Percentiles rank a stretch among this genome's conserved stretches.
Evolutionary conservation across 23 red algal genomes (phyloP).

Genomic region (Agarophyton chilense): DNA sequence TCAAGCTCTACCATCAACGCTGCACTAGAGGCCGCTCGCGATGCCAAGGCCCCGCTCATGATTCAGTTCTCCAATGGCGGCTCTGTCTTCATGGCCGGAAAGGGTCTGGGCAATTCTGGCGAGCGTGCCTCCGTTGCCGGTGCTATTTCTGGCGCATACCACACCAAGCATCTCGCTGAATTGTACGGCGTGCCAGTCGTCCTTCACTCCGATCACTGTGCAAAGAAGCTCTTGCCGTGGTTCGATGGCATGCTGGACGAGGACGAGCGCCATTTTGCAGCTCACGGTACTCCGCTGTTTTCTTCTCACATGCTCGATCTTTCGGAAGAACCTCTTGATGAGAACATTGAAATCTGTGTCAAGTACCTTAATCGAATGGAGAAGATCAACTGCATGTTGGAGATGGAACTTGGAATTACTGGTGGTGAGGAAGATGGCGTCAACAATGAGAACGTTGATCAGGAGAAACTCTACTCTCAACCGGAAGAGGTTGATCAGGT

Average conservation of each 20-base stretch:
- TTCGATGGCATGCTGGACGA: constrained; percentile 82
- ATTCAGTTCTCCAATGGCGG: constrained; percentile 81
- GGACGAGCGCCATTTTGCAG: constrained; percentile 75
- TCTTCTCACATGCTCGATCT: constrained; percentile 81
- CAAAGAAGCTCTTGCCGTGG: constrained; percentile 85
- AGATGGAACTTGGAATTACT: constrained; percentile 86
- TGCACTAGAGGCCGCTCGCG: constrained; percentile 68
- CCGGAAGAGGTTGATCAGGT: constrained; percentile 77
- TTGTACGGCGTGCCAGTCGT: constrained; percentile 75
- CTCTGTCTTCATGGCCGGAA: constrained; percentile 64
- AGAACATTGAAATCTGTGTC: constrained; percentile 78
- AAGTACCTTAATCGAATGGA: constrained; percentile 69
- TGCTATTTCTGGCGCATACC: constrained; percentile 63
- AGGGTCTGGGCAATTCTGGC: constrained; percentile 58
- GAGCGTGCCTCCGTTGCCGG: constrained; percentile 60
- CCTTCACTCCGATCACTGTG: constrained; percentile 80
- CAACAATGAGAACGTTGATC: constrained; percentile 70
- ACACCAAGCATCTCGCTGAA: constrained; percentile 57
- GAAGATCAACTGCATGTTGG: constrained; percentile 79
- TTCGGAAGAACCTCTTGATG: constrained; percentile 76
- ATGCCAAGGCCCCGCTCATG: constrained; percentile 77
- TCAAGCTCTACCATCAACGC: constrained; percentile 75
- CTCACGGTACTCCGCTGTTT: constrained; percentile 73
- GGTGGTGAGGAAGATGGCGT: constrained; percentile 83
- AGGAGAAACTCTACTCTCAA: constrained; percentile 79